Base-by-base conservation (phyloP, 1,284 basidiomycete species). In the Cystobasidium slooffiae region DNA sequence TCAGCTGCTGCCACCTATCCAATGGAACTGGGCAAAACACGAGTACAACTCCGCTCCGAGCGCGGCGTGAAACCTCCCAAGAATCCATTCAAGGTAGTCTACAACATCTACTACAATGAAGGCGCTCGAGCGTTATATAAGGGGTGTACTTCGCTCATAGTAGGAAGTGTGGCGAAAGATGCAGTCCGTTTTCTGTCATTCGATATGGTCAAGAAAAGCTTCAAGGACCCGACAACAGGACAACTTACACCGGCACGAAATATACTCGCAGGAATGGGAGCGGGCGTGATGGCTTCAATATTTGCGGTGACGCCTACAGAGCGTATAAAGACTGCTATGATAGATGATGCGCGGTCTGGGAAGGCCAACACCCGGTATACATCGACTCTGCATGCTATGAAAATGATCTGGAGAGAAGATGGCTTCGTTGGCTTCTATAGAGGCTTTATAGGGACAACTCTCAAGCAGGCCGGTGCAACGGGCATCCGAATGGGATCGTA, bases 381-480 rank as follows among this genome's bases (percentile, higher is more conserved):
- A 0, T 68, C 65, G 6, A 59, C 72, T 4, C n/a, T 69, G 1
- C 56, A 64, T 31, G 72, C 72, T 9, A 74, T 74, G 44, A 59
- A 51, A 16, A n/a, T 55, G 31, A 64, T 74, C n/a, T 69, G 43
- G 39, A 39, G 39, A 20, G 72, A 74, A 31, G 72, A 74, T 66
- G 72, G 72, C 14, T 53, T 74, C 18, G 52, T 64, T n/a, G 66
- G 61, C 24, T 69, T 74, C 56, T 74, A 74, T 62, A 67, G 72
- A 47, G 72, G 72, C 8, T 64, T 74, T 20, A 46, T 58, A 4
- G 72, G 72, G 0, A 74, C 72, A 12, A 68, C 72, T 6, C 22
- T 74, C 9, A 74, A 74, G 56, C 72, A 74, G 58, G 72, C 72
- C 9, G 72, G 72, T 3, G 72, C 72, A n/a, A 74, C 72, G 4